phyloP scores from a whole-genome alignment of 306 rosid genomes.

The Glycine tomentella region DNA sequence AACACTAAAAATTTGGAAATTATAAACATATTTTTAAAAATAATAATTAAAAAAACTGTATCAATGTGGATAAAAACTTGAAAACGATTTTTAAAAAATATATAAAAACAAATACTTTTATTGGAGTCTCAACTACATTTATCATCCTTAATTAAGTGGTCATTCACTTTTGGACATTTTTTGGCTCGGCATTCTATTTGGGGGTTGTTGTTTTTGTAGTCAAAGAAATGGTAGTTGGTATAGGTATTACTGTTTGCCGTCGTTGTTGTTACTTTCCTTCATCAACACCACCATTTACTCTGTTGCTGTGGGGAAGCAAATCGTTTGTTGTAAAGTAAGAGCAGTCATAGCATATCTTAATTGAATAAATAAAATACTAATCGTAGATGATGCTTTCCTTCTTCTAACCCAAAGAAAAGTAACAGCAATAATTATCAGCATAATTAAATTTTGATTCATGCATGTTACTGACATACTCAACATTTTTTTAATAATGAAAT shows the following conservation, averaged over 20 bases:
- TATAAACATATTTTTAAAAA: neutral
- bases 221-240: neutral
- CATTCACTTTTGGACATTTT: neutral
- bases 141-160: neutral
- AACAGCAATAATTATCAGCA: neutral
- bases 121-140: neutral
- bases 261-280: neutral
- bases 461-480: neutral
- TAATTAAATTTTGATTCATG: neutral
- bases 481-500: neutral
- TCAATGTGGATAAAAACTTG: neutral
- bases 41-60: neutral
- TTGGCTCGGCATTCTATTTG: too few species aligned
- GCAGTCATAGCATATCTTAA: neutral
- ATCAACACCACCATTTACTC: neutral
- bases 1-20: too few species aligned
- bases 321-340: neutral
- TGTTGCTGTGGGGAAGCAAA: constrained; percentile 9
- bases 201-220: neutral
- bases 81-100: too few species aligned
- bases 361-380: neutral
- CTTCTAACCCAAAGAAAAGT: neutral
- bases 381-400: neutral
- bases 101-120: too few species aligned
- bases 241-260: neutral